These are phyloP conservation scores for Ceratocystis colombiana DNA, from an alignment of 2,329 filamentous ascomycete genomes.

Conservation along the genomic window DNA sequence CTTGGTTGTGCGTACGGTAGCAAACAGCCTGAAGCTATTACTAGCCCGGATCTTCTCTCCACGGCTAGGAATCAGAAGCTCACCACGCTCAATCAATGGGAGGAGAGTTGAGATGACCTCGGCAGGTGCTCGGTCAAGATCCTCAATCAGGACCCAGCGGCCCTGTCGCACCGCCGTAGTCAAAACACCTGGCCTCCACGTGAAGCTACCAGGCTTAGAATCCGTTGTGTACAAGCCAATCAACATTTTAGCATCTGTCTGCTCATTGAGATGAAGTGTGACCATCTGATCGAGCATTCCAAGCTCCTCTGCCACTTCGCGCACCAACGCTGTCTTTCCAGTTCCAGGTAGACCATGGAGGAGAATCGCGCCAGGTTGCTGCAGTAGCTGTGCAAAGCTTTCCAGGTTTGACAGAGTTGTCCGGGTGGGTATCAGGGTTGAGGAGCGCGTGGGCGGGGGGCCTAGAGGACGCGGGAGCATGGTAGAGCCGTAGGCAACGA, in stretches of 20 bases:
- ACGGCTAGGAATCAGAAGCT: conserved; percentile 78
- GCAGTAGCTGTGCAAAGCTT: conserved; percentile 56
- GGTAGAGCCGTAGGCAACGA: conserved; percentile 54
- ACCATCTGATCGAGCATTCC: conserved; percentile 75
- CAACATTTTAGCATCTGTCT: conserved; percentile 94
- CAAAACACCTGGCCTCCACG: conserved; percentile 83
- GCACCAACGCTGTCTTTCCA: conserved; percentile 80
- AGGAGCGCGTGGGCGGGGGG: conserved; percentile 28
- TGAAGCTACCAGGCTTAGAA: conserved; percentile 75
- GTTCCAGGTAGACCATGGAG: conserved; percentile 74
- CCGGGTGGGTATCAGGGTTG: conserved; percentile 46
- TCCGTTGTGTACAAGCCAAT: conserved; percentile 90
- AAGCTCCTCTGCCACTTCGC: conserved; percentile 69
- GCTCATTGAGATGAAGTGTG: conserved; percentile 91
- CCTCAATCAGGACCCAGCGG: conserved; percentile 93
- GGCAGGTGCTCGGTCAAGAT: conserved; percentile 86
- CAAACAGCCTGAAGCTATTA: conserved; percentile 79
- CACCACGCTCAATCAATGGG: conserved; percentile 83
- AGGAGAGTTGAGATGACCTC: conserved; percentile 90
- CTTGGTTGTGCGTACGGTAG: conserved; percentile 70
- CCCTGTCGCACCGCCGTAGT: conserved; percentile 91
- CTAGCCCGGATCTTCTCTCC: conserved; percentile 77
- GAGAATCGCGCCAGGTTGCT: conserved; percentile 60
- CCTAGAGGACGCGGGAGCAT: conserved; percentile 56
- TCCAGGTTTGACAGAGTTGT: conserved; percentile 66